Evolutionary conservation across 805 yeast species (phyloP), one percentile per base, ranked within the genome.

Genomic region (Nakazawaea molendinolei): DNA sequence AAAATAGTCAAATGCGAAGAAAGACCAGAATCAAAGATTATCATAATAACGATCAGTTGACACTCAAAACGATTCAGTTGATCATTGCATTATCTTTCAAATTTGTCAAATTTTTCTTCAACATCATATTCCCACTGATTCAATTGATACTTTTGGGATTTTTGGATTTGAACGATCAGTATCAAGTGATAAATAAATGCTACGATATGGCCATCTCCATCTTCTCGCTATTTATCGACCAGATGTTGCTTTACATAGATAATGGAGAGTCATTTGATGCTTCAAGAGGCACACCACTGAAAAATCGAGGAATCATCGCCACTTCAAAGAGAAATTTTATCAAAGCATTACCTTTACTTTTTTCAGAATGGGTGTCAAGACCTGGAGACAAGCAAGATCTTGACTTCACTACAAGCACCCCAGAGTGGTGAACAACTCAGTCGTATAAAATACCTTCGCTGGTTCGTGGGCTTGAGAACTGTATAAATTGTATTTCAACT

Each of bases 131-230:
- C 8, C 40, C 40, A 7, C 1, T 36, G 10, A 4, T 33, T 3
- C 33, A 37, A 15, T 14, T 37, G 21, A 13, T 32, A 3, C 32
- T 33, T 33, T 10, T 37, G 5, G 13, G 17, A 7, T 32, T 37
- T 14, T 15, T 33, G 9, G 34, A 32, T 10, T 10, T 32, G 16
- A 37, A 37, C n/a, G 33, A 27, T 8, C 15, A 28, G 9, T 27
- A 32, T 20, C 24, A 33, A 8, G 15, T 37, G 10, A 23, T 29
- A 3, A 28, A 32, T n/a, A 28, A 30, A 17, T 6, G 28, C 7
- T 28, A n/a, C 8, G 29, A 28, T 15, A 13, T 37, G 29, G 15
- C 15, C 9, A 15, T 37, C 4, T 17, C 29, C 5, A 7, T 33
- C 23, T 24, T 28, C 12, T 18, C 29, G 4, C 16, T 36, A 15